Evolutionary conservation across 176 grass and related monocot genomes (phyloP), one percentile per base, ranked within the genome.

Genomic region (Otatea glauca): DNA sequence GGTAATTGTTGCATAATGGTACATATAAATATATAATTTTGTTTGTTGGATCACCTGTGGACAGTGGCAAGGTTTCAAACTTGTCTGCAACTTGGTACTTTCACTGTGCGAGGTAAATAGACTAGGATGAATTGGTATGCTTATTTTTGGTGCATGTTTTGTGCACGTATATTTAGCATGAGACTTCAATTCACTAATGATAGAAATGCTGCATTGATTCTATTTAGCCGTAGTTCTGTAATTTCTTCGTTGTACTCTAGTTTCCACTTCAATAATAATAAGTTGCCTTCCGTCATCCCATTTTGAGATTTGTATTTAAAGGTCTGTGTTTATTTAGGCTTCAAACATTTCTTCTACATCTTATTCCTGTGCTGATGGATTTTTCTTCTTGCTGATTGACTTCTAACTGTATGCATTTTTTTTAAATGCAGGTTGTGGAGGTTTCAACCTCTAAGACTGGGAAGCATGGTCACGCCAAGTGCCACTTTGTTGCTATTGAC

Each of bases 371-470:
- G 16, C 49, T n/a, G n/a, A 41, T 79, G 32, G 15, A 3, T 70
- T 63, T 79, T 80, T 75, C 18, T 39, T 66, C 11, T 87, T 9
- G 6, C 6, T 6, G 17, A 54, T 67, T 45, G 34, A 74, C 44
- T 35, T 66, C 45, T 24, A 41, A 80, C 42, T 20, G 20, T 53
- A 29, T 81, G 68, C 16, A 74, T 61, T 60, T 37, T 50, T 42
- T 43, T 47, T 43, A 81, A 86, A 27, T 74, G 61, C 77, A 91
- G 85, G 86, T 91, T 78, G 86, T 85, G 66, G 82, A 91, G 76
- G 89, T 85, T 72, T 91, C 86, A 72, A 88, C 85, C 86, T 91
- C 89, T 17, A 81, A 91, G 73, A 91, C 89, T 77, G 89, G 85
- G 77, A 91, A 91, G 55, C 86, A 91, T 44, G 89, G 86, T 58